phyloP scores from a whole-genome alignment of 2,329 filamentous ascomycete species.

The Penicillium carneum region DNA sequence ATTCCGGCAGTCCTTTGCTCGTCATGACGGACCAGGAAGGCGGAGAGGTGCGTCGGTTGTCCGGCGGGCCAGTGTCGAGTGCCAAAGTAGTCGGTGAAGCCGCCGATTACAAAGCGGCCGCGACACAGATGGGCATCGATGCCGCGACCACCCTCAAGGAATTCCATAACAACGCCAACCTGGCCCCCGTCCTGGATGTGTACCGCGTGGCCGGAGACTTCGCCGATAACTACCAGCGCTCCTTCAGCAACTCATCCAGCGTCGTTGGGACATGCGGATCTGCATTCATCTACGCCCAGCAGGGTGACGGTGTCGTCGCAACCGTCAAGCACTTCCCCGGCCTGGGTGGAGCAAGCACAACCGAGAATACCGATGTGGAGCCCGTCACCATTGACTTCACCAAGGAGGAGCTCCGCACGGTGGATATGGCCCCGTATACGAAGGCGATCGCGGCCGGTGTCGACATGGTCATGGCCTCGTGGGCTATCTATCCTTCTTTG shows the following conservation, averaged over 20 bases:
- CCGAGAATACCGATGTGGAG: constrained; percentile 39
- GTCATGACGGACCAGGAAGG: constrained; percentile 48
- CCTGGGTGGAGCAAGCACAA: constrained; percentile 35
- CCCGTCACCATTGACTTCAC: constrained; percentile 40
- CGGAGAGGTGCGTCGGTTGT: constrained; percentile 38
- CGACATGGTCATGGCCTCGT: constrained; percentile 44
- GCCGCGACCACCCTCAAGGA: constrained; percentile 31
- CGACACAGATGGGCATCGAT: constrained; percentile 32
- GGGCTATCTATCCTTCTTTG: constrained; percentile 42
- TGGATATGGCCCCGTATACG: constrained; percentile 39
- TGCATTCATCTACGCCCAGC: constrained; percentile 36
- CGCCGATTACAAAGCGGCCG: constrained; percentile 27
- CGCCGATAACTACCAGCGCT: constrained; percentile 36
- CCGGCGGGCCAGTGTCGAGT: constrained; percentile 36
- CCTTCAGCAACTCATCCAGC: constrained; percentile 38
- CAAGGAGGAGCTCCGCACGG: constrained; percentile 30
- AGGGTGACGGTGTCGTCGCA: constrained; percentile 32
- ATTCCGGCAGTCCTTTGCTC: constrained; percentile 37
- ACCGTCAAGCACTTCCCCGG: constrained; percentile 45
- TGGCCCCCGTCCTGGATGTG: constrained; percentile 42
- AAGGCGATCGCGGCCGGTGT: constrained; percentile 38
- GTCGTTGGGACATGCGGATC: constrained; percentile 33
- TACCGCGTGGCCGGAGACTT: constrained; percentile 40
- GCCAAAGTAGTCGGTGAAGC: constrained; percentile 38
- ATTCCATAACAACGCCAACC: constrained; percentile 37